phyloP scores from a whole-genome alignment of 768 basidiomycete genomes.

The Mycena metata region DNA sequence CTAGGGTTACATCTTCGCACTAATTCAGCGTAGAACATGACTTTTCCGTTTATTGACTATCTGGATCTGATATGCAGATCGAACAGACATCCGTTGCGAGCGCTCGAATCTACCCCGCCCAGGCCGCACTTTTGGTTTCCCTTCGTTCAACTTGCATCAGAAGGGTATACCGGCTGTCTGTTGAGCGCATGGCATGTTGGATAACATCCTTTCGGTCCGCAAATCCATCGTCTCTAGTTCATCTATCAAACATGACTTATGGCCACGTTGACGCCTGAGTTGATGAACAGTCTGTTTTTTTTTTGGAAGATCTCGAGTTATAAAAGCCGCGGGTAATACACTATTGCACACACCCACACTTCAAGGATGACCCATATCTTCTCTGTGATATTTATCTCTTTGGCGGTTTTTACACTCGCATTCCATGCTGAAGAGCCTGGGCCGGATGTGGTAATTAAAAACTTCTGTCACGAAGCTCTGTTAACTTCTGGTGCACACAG shows the following conservation, averaged over 20 bases:
- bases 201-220: not conserved
- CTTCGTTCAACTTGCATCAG: not conserved
- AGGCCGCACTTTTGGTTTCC: not conserved
- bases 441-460: not conserved
- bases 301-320: too few species aligned
- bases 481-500: not conserved
- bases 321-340: constrained; percentile 2
- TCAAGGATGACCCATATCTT: constrained; percentile 1
- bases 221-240: not conserved
- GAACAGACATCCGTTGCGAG: not conserved
- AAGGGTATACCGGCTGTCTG: too few species aligned
- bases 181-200: not conserved
- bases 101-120: not conserved
- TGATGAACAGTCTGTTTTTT: not conserved
- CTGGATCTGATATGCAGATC: too few species aligned
- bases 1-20: too few species aligned
- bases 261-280: not conserved
- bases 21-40: too few species aligned
- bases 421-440: not conserved
- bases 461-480: not conserved
- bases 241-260: not conserved
- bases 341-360: not conserved
- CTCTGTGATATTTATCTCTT: constrained; percentile 1
- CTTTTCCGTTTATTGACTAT: too few species aligned
- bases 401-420: not conserved